Base-by-base conservation (phyloP, 2,329 filamentous ascomycete species). In the Akanthomyces muscarius region DNA sequence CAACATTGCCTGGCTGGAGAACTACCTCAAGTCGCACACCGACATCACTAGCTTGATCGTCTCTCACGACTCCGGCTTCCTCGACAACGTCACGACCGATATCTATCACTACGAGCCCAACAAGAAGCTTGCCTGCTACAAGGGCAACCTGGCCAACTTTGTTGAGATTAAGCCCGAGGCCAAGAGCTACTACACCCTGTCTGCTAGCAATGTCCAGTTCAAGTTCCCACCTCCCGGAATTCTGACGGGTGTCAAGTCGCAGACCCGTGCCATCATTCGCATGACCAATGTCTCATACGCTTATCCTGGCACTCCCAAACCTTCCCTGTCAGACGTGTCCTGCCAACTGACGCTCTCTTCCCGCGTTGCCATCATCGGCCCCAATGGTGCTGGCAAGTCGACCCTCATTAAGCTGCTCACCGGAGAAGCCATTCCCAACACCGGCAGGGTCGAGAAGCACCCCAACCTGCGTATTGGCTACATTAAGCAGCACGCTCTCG, bases 401-500 rank as follows among this genome's bases (percentile, higher is more conserved):
- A 99, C 95, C 0, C 86, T 99, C 66, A 97, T 99, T 81, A 99
- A 99, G 82, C 83, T 99, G 65, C 83, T 99, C 64, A 99, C 95
- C 13, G 95, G 94, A 69, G 95, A 98, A 76, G 86, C 88, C 23
- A 89, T 97, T 68, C 95, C 91, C 18, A 89, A 89, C 66, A 78
- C 78, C 23, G 95, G 95, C 66, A 91, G 88, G 74, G 95, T 99
- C 28, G 93, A 98, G 83, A 98, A 98, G 83, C 95, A 99, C 76
- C 95, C 95, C 69, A 99, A 99, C 76, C 80, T 99, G 72, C 93
- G 95, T 83, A 97, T 99, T 71, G 95, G 95, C 61, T 99, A 99
- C 82, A 98, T 99, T 81, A 98, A 98, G 82, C 95, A 99, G 81
- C 95, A 99, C 77, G 95, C 95, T 51, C 84, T 99, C 14, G 95